Evolutionary conservation across 1,284 basidiomycete species (phyloP).

Genomic region (Volvariella surrecta): DNA sequence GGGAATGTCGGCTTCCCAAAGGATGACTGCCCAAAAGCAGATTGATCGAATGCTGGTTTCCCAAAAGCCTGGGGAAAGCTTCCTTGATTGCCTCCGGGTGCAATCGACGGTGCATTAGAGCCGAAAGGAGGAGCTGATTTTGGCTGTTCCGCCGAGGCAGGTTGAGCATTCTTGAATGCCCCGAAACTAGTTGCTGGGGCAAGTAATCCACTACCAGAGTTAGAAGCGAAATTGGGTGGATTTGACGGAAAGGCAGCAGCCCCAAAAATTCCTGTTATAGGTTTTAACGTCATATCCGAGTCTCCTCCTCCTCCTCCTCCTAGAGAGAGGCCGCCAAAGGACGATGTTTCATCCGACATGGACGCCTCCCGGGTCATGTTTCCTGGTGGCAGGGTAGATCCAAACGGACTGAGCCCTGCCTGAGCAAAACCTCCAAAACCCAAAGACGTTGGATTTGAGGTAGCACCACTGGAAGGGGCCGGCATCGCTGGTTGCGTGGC

Average conservation of each 20-base stretch:
- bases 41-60: slow-evolving; percentile 18
- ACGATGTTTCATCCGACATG: slow-evolving; percentile 28
- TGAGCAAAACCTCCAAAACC: too few species aligned
- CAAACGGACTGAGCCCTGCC: too few species aligned
- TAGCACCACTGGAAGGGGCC: slow-evolving; percentile 8
- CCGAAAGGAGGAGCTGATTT: neutral
- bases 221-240: slow-evolving; percentile 16
- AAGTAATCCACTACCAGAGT: slow-evolving; percentile 16
- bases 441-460: slow-evolving; percentile 11
- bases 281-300: slow-evolving; percentile 12
- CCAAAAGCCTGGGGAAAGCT: slow-evolving; percentile 17
- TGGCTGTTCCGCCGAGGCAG: slow-evolving; percentile 1
- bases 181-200: slow-evolving; percentile 31
- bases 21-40: slow-evolving; percentile 17
- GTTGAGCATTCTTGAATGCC: slow-evolving; percentile 20
- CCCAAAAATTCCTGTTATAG: slow-evolving; percentile 24
- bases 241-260: slow-evolving; percentile 15
- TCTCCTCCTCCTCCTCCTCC: slow-evolving; percentile 19
- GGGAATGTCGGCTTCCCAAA: slow-evolving; percentile 18
- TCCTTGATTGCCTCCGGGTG: slow-evolving; percentile 17
- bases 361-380: slow-evolving; percentile 21
- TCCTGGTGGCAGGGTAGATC: slow-evolving; percentile 3
- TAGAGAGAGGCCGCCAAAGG: slow-evolving; percentile 27
- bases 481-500: slow-evolving; percentile 15
- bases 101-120: slow-evolving; percentile 9